Percentiles rank a stretch among this genome's conserved stretches.
Evolutionary conservation across 495 filamentous ascomycete genomes (phyloP).

Genomic region (Achaetomiella virescens): DNA sequence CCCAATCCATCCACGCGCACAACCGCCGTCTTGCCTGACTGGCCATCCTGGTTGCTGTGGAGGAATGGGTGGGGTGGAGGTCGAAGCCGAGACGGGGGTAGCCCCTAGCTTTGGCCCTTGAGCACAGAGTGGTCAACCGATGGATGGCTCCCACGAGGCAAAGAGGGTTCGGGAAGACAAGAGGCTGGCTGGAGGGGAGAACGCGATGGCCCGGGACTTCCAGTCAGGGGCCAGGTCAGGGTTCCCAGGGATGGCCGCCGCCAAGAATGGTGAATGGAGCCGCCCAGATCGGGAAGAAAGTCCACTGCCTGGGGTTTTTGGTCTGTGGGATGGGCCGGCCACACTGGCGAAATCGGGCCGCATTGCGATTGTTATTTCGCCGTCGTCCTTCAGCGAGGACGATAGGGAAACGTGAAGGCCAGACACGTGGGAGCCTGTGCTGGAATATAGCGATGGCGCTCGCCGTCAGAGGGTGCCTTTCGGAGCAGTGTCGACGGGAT

Average conservation of each 20-base stretch:
- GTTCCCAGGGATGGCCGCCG: slow-evolving; percentile 14
- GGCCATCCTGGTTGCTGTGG: neutral
- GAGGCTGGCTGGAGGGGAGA: slow-evolving; percentile 17
- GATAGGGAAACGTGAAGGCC: too few relatives aligned
- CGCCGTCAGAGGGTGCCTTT: too few relatives aligned
- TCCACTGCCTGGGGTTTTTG: slow-evolving; percentile 3
- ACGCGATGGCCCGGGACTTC: slow-evolving; percentile 26
- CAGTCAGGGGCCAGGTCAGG: slow-evolving; percentile 27
- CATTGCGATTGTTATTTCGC: slow-evolving; percentile 4
- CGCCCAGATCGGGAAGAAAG: slow-evolving; percentile 20
- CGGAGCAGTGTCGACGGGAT: neutral
- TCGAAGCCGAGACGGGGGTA: slow-evolving; percentile 7
- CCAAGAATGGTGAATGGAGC: slow-evolving; percentile 24
- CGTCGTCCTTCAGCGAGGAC: neutral
- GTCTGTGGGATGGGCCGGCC: neutral
- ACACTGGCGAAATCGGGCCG: slow-evolving; percentile 7
- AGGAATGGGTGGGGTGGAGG: neutral
- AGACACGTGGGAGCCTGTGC: too few relatives aligned
- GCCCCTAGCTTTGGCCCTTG: neutral
- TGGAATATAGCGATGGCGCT: too few relatives aligned
- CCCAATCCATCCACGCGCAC: too few relatives aligned
- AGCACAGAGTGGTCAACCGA: slow-evolving; percentile 11
- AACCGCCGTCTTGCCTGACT: neutral
- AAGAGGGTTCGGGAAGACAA: slow-evolving; percentile 38
- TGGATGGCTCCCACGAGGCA: slow-evolving; percentile 32